phyloP scores from a whole-genome alignment of 352 stramenopile species.

The Globisporangium nagaii region DNA sequence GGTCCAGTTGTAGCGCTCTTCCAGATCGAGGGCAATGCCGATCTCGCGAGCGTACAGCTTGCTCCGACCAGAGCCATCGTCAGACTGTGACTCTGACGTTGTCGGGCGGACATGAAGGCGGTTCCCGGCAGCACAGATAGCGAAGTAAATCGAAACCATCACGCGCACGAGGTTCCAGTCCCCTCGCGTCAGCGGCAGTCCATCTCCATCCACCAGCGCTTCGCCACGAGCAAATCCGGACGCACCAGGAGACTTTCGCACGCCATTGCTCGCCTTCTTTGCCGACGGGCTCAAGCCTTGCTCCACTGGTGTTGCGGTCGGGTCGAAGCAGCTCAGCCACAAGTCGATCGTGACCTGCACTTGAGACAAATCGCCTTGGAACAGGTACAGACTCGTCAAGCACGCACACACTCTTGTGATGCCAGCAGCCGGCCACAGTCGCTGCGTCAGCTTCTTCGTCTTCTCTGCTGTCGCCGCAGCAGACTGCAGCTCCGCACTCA shows the following conservation, averaged over 20 bases:
- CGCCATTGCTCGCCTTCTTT: conserved; percentile 17
- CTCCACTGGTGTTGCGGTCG: conserved; percentile 45
- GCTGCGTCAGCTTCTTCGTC: conserved; percentile 44
- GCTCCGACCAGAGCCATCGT: conserved; percentile 12
- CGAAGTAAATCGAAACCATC: conserved; percentile 78
- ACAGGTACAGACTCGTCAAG: conserved; percentile 66
- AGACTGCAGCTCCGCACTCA: conserved; percentile 57
- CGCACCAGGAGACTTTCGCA: conserved; percentile 9
- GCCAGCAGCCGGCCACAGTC: conserved; percentile 70
- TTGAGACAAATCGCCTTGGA: conserved; percentile 59
- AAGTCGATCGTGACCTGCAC: conserved; percentile 44
- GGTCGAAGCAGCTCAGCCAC: conserved; percentile 79
- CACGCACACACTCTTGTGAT: conserved; percentile 80
- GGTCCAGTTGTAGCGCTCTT: conserved; percentile 27
- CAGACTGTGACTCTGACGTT: conserved; percentile 10
- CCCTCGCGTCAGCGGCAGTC: conserved; percentile 66
- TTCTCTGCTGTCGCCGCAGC: conserved; percentile 60
- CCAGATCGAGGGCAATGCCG: conserved; percentile 42
- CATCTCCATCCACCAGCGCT: conserved; percentile 70
- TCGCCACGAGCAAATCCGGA: conserved; percentile 59
- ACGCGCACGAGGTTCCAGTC: conserved; percentile 82
- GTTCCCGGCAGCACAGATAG: conserved; percentile 46
- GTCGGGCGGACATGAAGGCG: conserved; percentile 47
- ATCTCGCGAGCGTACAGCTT: conserved; percentile 66
- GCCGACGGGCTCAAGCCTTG: conserved; percentile 19